Evolutionary conservation across 169 alveolate species (phyloP).

Genomic region (Theileria annulata): DNA sequence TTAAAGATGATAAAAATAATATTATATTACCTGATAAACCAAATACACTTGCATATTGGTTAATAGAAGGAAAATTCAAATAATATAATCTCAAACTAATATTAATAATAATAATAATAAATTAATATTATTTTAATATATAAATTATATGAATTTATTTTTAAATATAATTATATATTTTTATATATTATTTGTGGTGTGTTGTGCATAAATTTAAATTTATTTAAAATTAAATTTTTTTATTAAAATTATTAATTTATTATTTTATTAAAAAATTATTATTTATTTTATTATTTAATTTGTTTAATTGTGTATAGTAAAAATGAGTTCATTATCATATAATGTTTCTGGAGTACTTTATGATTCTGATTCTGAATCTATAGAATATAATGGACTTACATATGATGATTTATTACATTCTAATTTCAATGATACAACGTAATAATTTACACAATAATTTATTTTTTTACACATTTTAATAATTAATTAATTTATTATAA

Average conservation of each 20-base stretch:
- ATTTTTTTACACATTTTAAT: slow-evolving; percentile 1
- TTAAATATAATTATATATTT: background rate
- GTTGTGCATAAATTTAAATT: background rate
- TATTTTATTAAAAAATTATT: background rate
- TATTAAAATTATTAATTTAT: too few species aligned
- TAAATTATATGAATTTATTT: background rate
- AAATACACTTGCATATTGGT: slow-evolving; percentile 62
- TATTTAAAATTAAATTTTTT: background rate
- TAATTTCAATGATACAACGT: slow-evolving; percentile 40
- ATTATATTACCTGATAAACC: slow-evolving; percentile 70
- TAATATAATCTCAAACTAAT: slow-evolving; percentile 1
- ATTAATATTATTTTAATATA: background rate
- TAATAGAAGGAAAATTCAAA: slow-evolving; percentile 64
- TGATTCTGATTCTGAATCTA: slow-evolving; percentile 66
- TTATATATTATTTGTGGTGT: slow-evolving; percentile 2
- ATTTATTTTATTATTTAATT: background rate
- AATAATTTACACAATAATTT: background rate
- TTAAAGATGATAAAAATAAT: background rate
- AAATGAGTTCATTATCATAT: slow-evolving; percentile 32
- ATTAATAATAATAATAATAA: too few species aligned
- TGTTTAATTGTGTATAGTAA: background rate
- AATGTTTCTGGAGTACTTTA: slow-evolving; percentile 29
- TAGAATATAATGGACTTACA: slow-evolving; percentile 42
- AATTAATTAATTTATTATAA: background rate
- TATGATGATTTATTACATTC: slow-evolving; percentile 38